These are phyloP conservation scores for Myxozyma sirexii DNA, from an alignment of 805 yeast species.

Conservation along the genomic window DNA sequence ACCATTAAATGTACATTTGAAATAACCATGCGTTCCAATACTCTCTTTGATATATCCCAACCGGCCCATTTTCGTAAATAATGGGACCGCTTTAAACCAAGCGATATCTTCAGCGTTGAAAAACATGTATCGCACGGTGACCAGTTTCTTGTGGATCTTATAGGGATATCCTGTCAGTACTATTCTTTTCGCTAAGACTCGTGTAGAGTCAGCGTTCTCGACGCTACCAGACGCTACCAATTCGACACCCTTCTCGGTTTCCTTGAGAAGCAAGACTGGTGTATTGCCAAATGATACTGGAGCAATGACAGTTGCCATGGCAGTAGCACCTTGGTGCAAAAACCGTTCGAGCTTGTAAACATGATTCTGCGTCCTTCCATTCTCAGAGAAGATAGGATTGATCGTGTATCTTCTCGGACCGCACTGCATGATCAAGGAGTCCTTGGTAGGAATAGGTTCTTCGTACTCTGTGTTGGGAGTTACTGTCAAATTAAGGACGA, in stretches of 20 bases:
- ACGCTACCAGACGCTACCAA: slow-evolving; percentile 90
- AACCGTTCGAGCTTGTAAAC: slow-evolving; percentile 86
- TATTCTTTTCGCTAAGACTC: slow-evolving; percentile 84
- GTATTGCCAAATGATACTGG: slow-evolving; percentile 79
- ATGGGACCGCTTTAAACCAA: slow-evolving; percentile 87
- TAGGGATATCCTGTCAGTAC: slow-evolving; percentile 92
- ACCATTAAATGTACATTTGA: slow-evolving; percentile 93
- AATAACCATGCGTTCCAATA: slow-evolving; percentile 97
- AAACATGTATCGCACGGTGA: slow-evolving; percentile 96
- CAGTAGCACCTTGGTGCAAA: slow-evolving; percentile 71
- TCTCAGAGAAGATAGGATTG: slow-evolving; percentile 80
- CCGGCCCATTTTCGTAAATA: slow-evolving; percentile 91
- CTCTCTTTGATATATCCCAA: slow-evolving; percentile 93
- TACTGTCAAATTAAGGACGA: slow-evolving; percentile 79
- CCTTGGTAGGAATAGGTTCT: slow-evolving; percentile 82
- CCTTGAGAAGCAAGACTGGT: slow-evolving; percentile 80
- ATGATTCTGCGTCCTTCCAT: slow-evolving; percentile 72
- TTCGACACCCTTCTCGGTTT: slow-evolving; percentile 44
- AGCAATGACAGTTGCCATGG: slow-evolving; percentile 83
- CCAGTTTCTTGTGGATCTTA: slow-evolving; percentile 88
- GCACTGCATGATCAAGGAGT: slow-evolving; percentile 79
- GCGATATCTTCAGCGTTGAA: slow-evolving; percentile 86
- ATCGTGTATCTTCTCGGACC: slow-evolving; percentile 88
- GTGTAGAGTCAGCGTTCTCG: slow-evolving; percentile 78
- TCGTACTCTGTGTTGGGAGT: slow-evolving; percentile 90